phyloP scores from a whole-genome alignment of 495 filamentous ascomycete genomes.

The Hypoxylon rickii region DNA sequence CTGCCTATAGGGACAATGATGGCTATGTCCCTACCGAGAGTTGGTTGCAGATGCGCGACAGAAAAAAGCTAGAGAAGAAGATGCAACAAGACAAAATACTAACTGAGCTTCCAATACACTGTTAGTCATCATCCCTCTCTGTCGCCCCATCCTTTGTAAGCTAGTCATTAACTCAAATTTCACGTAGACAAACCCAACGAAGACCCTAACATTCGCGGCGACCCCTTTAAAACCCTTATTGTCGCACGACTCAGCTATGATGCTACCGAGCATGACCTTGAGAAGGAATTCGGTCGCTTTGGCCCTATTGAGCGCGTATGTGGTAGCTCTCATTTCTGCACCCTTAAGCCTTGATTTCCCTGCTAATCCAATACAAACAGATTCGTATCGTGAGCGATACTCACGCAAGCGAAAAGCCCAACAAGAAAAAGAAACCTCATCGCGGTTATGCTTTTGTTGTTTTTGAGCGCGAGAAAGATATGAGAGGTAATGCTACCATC shows the following conservation, averaged over 20 bases:
- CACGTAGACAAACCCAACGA: constrained; percentile 67
- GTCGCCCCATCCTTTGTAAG: neutral
- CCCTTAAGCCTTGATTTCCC: constrained; percentile 3
- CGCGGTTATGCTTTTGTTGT: constrained; percentile 96
- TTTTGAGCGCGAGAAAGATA: constrained; percentile 96
- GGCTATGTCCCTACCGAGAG: constrained; percentile 87
- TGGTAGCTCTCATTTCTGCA: constrained; percentile 4
- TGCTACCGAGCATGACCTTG: constrained; percentile 84
- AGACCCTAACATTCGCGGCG: constrained; percentile 84
- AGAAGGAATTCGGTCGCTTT: constrained; percentile 92
- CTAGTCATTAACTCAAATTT: neutral
- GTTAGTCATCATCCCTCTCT: constrained; percentile 54
- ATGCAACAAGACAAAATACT: constrained; percentile 63
- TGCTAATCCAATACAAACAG: constrained; percentile 48
- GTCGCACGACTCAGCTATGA: constrained; percentile 89
- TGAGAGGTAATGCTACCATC: constrained; percentile 84
- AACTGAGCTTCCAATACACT: constrained; percentile 67
- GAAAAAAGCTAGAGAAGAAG: constrained; percentile 78
- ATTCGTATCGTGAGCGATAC: constrained; percentile 82
- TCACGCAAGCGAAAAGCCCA: constrained; percentile 68
- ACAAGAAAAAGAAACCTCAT: constrained; percentile 81
- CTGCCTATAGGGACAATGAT: constrained; percentile 70
- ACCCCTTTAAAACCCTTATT: constrained; percentile 94
- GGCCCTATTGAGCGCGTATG: constrained; percentile 91
- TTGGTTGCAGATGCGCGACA: constrained; percentile 84